These are phyloP conservation scores for Austroboletus novae-zelandiae DNA, from an alignment of 1,284 basidiomycete genomes.

Conservation along the genomic window DNA sequence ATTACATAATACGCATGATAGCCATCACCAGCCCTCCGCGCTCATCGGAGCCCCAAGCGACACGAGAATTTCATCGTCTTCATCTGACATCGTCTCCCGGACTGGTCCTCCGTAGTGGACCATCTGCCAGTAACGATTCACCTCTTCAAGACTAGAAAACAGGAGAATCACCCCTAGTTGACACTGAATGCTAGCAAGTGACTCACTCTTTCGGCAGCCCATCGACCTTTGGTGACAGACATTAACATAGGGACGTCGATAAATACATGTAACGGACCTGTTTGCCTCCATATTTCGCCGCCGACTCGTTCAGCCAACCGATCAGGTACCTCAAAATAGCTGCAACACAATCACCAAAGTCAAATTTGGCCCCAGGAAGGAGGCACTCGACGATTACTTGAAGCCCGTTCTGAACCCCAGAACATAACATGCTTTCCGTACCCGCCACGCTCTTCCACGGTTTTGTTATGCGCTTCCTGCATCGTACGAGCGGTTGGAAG, in stretches of 20 bases:
- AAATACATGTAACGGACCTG: constrained; percentile 6
- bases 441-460: constrained; percentile 10
- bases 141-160: no score
- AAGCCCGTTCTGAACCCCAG: background rate
- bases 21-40: no score
- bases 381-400: background rate
- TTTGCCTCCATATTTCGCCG: constrained; percentile 14
- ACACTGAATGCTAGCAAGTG: background rate
- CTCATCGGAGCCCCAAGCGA: background rate
- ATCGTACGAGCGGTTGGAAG: constrained; percentile 7
- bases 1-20: no score
- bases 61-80: background rate
- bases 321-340: background rate
- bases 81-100: background rate
- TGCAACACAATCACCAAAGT: background rate
- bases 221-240: constrained; percentile 4
- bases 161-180: no score
- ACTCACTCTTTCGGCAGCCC: constrained; percentile 7
- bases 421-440: constrained; percentile 10
- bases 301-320: constrained; percentile 14
- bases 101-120: background rate
- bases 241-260: background rate
- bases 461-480: background rate
- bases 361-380: background rate
- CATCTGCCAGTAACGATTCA: constrained; percentile 2